Conservation (phyloP, 140 eudicot species). For the Flaveria floridana region DNA sequence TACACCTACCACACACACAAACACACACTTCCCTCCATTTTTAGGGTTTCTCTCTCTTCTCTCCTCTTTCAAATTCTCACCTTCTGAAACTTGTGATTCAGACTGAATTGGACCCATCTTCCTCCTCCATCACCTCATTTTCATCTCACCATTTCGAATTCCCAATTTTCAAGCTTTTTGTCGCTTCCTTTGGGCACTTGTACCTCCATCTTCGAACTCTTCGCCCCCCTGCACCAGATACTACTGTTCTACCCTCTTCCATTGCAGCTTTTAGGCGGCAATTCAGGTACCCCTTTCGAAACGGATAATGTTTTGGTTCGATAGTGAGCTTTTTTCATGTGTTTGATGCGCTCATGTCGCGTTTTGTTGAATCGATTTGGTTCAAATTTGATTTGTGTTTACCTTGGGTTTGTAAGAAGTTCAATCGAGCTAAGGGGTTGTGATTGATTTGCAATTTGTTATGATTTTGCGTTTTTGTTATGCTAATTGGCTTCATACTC, state of each 20-base stretch:
- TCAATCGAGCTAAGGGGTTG: not conserved
- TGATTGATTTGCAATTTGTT: not conserved
- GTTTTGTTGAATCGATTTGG: slow-evolving; percentile 18
- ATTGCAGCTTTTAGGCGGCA: slow-evolving; percentile 23
- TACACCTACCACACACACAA: slow-evolving; percentile 50
- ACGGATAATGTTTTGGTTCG: not conserved
- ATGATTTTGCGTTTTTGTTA: slow-evolving; percentile 8
- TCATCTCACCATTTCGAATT: not conserved
- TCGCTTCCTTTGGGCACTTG: slow-evolving; percentile 19
- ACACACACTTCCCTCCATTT: slow-evolving; percentile 17
- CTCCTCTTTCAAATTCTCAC: slow-evolving; percentile 24
- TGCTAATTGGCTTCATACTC: slow-evolving; percentile 5
- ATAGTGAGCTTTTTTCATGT: not conserved
- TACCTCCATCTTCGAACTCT: slow-evolving; percentile 18
- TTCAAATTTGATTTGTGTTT: not conserved
- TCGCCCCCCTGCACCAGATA: slow-evolving; percentile 24
- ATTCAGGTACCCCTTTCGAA: slow-evolving; percentile 2
- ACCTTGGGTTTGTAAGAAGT: too few relatives aligned
- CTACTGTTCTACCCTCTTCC: not conserved
- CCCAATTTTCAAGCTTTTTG: slow-evolving; percentile 20
- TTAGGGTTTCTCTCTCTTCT: slow-evolving; percentile 13
- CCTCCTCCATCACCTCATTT: not conserved
- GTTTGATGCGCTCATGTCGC: not conserved
- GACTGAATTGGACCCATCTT: slow-evolving; percentile 19
- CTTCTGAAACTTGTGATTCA: not conserved